phyloP scores from a whole-genome alignment of 441 rosid genomes.

The Syzygium malaccense region DNA sequence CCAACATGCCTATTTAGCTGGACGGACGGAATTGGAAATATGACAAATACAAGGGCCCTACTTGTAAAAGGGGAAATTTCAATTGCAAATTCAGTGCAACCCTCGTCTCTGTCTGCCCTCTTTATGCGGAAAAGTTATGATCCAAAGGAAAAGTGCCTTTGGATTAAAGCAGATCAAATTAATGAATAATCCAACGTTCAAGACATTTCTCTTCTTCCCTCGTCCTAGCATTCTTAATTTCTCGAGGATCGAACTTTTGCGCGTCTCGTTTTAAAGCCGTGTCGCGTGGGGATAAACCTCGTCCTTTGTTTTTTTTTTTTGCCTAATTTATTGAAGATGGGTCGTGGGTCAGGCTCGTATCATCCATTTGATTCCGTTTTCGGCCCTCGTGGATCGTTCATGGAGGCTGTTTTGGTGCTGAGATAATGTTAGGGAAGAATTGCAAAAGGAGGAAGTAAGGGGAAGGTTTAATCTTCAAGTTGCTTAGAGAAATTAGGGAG shows the following conservation, averaged over 20 bases:
- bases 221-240: not conserved
- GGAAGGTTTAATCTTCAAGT: not conserved
- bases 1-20: not conserved
- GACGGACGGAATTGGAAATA: not conserved
- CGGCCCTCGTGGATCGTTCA: not conserved
- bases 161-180: not conserved
- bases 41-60: not conserved
- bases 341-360: rapidly evolving
- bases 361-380: not conserved
- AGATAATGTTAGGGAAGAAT: not conserved
- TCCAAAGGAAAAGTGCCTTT: not conserved
- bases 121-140: not conserved
- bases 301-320: rapidly evolving
- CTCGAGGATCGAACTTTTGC: not conserved
- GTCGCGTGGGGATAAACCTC: not conserved
- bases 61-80: not conserved
- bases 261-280: not conserved
- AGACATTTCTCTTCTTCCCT: not conserved
- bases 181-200: not conserved
- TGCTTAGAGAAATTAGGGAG: not conserved
- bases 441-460: too few relatives aligned
- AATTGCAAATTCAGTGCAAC: not conserved
- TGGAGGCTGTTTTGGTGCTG: not conserved
- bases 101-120: not conserved
- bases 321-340: not conserved